Percentiles rank a stretch among this genome's conserved stretches.
Evolutionary conservation across 805 yeast species (phyloP).

Genomic region (Sungouiozyma intestinalis): DNA sequence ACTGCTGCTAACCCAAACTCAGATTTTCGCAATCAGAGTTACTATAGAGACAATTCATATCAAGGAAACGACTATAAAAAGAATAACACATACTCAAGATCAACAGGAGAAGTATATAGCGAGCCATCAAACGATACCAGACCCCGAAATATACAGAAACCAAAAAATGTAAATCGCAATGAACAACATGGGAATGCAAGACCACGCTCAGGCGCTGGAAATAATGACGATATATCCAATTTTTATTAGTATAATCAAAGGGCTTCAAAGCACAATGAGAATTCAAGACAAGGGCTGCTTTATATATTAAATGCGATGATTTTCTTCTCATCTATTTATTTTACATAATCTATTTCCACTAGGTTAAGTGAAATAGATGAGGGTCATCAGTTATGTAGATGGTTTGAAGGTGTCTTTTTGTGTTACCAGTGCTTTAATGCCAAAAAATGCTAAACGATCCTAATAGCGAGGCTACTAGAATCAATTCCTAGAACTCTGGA

Average conservation of each 20-base stretch:
- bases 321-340: neutral
- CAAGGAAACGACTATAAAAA: neutral
- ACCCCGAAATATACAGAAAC: neutral
- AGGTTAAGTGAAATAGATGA: neutral
- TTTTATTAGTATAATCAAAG: no score
- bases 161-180: neutral
- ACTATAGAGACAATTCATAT: neutral
- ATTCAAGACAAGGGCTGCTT: neutral
- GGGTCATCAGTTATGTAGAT: neutral
- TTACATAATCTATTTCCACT: neutral
- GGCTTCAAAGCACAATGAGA: neutral
- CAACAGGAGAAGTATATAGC: neutral
- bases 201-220: neutral
- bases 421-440: neutral
- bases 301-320: neutral
- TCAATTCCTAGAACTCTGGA: neutral
- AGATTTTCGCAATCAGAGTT: neutral
- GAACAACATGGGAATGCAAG: neutral
- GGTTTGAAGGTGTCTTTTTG: neutral
- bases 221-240: neutral
- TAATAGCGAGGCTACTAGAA: no score
- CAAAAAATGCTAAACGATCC: no score
- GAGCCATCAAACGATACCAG: neutral
- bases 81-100: neutral
- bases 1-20: neutral